Percentiles rank a stretch among this genome's conserved stretches.
phyloP scores from a whole-genome alignment of 371 early-diverging fungal genomes.

The Mortierella sp. region DNA sequence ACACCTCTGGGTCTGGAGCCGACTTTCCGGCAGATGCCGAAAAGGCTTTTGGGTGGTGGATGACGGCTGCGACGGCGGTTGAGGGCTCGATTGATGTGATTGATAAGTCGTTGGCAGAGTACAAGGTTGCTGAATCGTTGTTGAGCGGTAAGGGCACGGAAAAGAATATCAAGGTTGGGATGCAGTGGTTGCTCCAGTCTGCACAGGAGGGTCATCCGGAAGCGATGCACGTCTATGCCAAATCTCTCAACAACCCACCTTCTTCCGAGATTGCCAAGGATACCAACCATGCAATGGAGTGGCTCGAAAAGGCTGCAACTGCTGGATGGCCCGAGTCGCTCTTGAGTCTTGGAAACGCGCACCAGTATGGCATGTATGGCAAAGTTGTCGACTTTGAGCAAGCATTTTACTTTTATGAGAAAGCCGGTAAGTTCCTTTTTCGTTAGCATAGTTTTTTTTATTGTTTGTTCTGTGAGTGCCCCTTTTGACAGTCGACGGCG shows the following conservation, averaged over 20 bases:
- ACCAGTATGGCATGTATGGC: conserved; percentile 59
- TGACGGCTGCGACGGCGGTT: conserved; percentile 47
- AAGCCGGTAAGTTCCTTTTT: conserved; percentile 31
- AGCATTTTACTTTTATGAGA: conserved; percentile 56
- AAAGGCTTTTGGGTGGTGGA: conserved; percentile 59
- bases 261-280: conserved; percentile 39
- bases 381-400: conserved; percentile 48
- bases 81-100: conserved; percentile 56
- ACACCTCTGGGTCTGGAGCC: conserved; percentile 33
- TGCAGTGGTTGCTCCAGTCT: conserved; percentile 48
- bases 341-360: conserved; percentile 53
- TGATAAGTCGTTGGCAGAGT: conserved; percentile 54
- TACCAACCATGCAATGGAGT: conserved; percentile 42
- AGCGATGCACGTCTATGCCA: conserved; percentile 54
- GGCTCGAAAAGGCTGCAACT: conserved; percentile 52
- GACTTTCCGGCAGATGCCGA: conserved; percentile 46
- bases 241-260: conserved; percentile 44
- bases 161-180: conserved; percentile 35
- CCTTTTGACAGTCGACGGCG: background rate
- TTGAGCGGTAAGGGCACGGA: conserved; percentile 47
- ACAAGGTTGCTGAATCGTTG: conserved; percentile 45
- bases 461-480: background rate
- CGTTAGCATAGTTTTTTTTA: background rate
- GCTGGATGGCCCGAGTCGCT: conserved; percentile 56
- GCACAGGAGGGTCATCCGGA: conserved; percentile 57